Percentiles rank a stretch among this genome's conserved stretches.
These are phyloP conservation scores for Talaromyces funiculosus DNA, from an alignment of 2,329 filamentous ascomycete species.

Conservation along the genomic window DNA sequence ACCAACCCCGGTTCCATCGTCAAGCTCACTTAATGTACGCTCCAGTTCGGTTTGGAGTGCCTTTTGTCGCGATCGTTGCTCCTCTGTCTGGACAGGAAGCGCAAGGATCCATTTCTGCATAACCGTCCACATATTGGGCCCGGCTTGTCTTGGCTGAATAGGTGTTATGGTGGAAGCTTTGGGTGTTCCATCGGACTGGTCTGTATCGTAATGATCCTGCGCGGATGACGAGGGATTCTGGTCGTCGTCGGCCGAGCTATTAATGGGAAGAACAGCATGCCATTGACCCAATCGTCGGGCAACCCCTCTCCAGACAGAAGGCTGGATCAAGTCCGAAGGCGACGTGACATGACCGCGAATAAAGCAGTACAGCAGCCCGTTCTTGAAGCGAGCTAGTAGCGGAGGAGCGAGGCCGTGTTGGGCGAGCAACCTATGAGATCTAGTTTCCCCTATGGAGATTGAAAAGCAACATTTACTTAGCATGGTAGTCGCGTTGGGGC, in stretches of 20 bases:
- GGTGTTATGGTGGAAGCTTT: constrained; percentile 22
- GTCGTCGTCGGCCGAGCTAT: constrained; percentile 19
- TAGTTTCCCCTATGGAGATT: constrained; percentile 50
- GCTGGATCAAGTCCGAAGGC: constrained; percentile 70
- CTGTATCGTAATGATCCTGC: neutral
- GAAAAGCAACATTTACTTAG: constrained; percentile 25
- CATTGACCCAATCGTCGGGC: constrained; percentile 82
- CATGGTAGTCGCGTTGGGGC: constrained; percentile 30
- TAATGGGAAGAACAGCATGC: constrained; percentile 68
- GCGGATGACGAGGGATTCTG: constrained; percentile 23
- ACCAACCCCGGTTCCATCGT: constrained; percentile 70
- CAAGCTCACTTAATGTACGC: constrained; percentile 63
- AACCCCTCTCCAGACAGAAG: constrained; percentile 73
- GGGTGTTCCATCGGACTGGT: neutral
- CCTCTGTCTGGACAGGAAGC: constrained; percentile 66
- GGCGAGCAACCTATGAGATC: constrained; percentile 78
- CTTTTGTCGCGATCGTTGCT: constrained; percentile 61
- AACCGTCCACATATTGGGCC: constrained; percentile 89
- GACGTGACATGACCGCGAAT: constrained; percentile 74
- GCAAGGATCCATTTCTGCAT: constrained; percentile 94
- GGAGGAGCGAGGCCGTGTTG: constrained; percentile 75
- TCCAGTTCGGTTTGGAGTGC: constrained; percentile 69
- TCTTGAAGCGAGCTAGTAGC: constrained; percentile 85
- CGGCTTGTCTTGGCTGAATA: constrained; percentile 60
- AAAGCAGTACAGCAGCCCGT: constrained; percentile 92